Base-by-base conservation (phyloP, 2,329 filamentous ascomycete genomes). In the Teratosphaeria gauchensis region DNA sequence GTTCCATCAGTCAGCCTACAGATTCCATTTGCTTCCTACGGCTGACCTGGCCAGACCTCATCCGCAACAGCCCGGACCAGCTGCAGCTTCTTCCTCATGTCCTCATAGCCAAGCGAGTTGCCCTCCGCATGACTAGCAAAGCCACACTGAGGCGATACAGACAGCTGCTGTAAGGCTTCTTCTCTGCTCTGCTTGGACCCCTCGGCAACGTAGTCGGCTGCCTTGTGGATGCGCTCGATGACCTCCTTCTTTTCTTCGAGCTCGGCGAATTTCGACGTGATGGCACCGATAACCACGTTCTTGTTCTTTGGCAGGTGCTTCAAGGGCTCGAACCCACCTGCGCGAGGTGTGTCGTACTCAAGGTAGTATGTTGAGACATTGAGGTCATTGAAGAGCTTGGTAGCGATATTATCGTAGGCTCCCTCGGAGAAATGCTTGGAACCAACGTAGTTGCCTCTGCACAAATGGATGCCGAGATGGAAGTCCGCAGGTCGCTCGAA, bases 391-490 rank as follows among this genome's bases (percentile, higher is more conserved):
- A 72, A 71, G 8, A 72, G 64, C 57, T 67, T 71, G 31, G 58
- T 63, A 7, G 76, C 76, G 54, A 78, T 78, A 56, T 69, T 72
- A 63, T 78, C 76, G 63, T 78, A 78, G 42, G 73, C 74, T 51
- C 76, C 76, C 60, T 78, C 76, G 16, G 72, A 74, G 66, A 78
- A 78, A 60, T 78, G 76, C 51, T 74, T 69, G 60, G 72, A 74
- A 56, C 75, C 74, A 31, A 78, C 72, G 59, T 76, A 78, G 66
- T 78, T 78, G n/a, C 76, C 76, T 57, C 76, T 69, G 79, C 88
- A 91, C 57, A 91, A 78, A 69, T 92, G 88, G n/a, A 92, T 85
- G 54, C 88, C 88, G 1, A 89, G 81, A 73, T 90, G 87, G 78
- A 91, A 82, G 69, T 91, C 87, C 1, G 78, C 71, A 0, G 88